Base-by-base conservation (phyloP, 2,329 filamentous ascomycete species). In the Venturiaceae sp. region DNA sequence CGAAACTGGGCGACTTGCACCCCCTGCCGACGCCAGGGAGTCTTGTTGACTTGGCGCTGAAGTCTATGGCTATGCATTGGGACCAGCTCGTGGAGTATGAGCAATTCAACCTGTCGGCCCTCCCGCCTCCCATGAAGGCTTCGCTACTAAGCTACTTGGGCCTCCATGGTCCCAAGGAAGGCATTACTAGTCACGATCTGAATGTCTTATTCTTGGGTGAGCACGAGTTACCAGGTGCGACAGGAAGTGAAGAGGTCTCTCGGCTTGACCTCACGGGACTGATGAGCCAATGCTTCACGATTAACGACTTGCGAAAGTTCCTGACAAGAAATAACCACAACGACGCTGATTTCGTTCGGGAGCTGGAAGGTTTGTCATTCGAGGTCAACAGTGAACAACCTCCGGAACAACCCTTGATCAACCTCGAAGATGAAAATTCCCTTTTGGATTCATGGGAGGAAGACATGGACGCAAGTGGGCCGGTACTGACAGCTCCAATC, bases 61-160 rank as follows among this genome's bases (percentile, higher is more conserved):
- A 79, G 63, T 72, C 74, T 0, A 77, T 85, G 64, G 81, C 82
- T 2, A 64, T 68, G 26, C 75, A 82, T 26, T 86, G 83, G 83
- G 67, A 74, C 9, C 77, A 77, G 68, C 76, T 85, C 61, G 67
- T 79, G 28, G 75, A 80, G 55, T 83, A 83, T 62, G 81, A 85
- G 63, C 77, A 80, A 58, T 70, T 78, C 19, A 81, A 80, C 54
- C 67, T 86, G 2, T 71, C 74, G 1, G 71, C 77, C 3, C 64
- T 85, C 13, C 80, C 83, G 0, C 68, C 73, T 16, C 72, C 74
- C 41, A 64, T 83, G 5, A 82, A 82, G 63, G 69, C 78, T 61
- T 67, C 75, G 1, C 62, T 86, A 34, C 65, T 86, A 26, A 82
- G 78, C 62, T 85, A 85, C 66, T 64, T 85, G 32, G 74, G 77